These are phyloP conservation scores for Amphichorda felina DNA, from an alignment of 2,329 filamentous ascomycete genomes.

Conservation along the genomic window DNA sequence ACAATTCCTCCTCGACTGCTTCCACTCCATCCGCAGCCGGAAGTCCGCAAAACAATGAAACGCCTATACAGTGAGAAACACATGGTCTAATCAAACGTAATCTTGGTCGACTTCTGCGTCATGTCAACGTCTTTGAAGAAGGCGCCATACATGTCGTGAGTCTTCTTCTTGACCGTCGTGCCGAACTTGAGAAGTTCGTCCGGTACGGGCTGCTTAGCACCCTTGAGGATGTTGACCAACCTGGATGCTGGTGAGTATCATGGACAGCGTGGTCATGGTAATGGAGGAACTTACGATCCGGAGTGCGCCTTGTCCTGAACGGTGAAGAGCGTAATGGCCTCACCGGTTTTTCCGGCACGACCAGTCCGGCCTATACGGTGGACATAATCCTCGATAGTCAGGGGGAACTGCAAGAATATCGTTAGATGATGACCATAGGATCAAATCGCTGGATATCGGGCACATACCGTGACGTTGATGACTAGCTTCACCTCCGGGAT, in stretches of 20 bases:
- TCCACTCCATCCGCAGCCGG: slow-evolving; percentile 26
- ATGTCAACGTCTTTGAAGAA: slow-evolving; percentile 88
- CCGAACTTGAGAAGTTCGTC: slow-evolving; percentile 90
- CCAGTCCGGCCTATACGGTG: slow-evolving; percentile 94
- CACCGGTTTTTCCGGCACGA: slow-evolving; percentile 77
- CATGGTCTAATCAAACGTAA: slow-evolving; percentile 53
- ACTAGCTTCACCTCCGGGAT: slow-evolving; percentile 93
- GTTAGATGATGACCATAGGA: background rate
- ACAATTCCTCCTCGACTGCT: slow-evolving; percentile 37
- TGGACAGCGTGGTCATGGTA: slow-evolving; percentile 1
- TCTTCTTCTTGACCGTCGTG: slow-evolving; percentile 98
- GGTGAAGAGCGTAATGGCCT: slow-evolving; percentile 89
- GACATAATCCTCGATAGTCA: slow-evolving; percentile 95
- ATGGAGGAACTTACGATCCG: slow-evolving; percentile 50
- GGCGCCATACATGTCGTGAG: slow-evolving; percentile 85
- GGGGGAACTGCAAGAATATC: slow-evolving; percentile 52
- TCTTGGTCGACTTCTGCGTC: slow-evolving; percentile 79
- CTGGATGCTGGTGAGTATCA: slow-evolving; percentile 27
- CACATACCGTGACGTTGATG: slow-evolving; percentile 69
- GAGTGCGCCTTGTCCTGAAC: slow-evolving; percentile 88
- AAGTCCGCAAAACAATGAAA: slow-evolving; percentile 12
- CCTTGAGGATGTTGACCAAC: slow-evolving; percentile 87
- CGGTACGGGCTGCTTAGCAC: slow-evolving; percentile 83
- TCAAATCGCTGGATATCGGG: background rate
- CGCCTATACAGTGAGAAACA: slow-evolving; percentile 2